Evolutionary conservation across 345 rosid species (phyloP), one percentile per base, ranked within the genome.

Genomic region (Eucalyptus grandis): DNA sequence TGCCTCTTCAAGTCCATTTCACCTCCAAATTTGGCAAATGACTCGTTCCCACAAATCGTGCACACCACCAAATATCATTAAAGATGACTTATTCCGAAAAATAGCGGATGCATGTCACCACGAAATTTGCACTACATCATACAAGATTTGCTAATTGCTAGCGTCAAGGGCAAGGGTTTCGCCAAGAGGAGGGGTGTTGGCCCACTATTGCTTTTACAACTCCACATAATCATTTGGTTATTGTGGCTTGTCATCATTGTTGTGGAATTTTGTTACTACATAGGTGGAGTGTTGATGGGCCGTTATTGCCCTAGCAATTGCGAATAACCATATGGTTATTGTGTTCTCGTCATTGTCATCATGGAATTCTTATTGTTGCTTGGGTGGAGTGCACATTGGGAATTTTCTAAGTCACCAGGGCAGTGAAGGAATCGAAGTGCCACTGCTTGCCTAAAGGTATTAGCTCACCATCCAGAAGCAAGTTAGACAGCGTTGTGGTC

Each of bases 71-170:
- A 27, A 30, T 60, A 60, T 60, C 31, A 27, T 60, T 6, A 30
- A 27, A 60, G 31, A 60, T 0, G 31, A 60, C 8, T 60, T 30
- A 27, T 27, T 60, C 3, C 3, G 0, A 60, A 27, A 11, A 27
- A 60, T 60, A 27, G 16, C 3, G 0, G 31, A 27, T 60, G 67
- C 67, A 5, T 4, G 2, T 60, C 31, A 5, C 14, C 7, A 6
- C 1, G 34, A 27, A 27, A 27, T 60, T 12, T 60, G 31, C 4
- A 3, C 14, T 22, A 12, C 67, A 60, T 11, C 67, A 27, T 11
- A 0, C 1, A 26, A 4, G 14, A 27, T 58, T 58, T 60, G 8
- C 69, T 60, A 27, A 27, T 60, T 60, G 31, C 34, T 12, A 30
- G 16, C 2, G 7, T 60, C 69, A 27, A 60, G 31, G 69, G 16